Evolutionary conservation across 352 stramenopile genomes (phyloP), one percentile per base, ranked within the genome.

Genomic region (Globisporangium iwayamae): DNA sequence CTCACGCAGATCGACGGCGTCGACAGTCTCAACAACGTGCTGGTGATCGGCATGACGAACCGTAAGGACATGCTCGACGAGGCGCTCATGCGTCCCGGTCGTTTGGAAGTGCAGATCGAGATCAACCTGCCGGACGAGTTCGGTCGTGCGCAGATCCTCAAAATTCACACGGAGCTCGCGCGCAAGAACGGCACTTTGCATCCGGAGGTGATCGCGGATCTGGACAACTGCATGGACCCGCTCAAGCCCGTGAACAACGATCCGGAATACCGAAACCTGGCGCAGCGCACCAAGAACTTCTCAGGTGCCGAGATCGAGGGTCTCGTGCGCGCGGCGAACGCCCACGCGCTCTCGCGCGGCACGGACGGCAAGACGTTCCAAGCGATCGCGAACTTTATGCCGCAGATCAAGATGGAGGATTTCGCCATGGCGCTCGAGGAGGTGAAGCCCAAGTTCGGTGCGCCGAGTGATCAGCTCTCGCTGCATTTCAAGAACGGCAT

Each of bases 31-130:
- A 99, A 99, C 75, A 99, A 99, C 82, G 97, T 99, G 63, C 78
- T 99, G 14, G 85, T 99, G 39, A 99, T 99, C 71, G 98, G 98
- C 51, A 99, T 99, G 97, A 99, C 98, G 22, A 99, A 99, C 78
- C 81, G 98, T 67, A 99, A 99, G 79, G 87, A 94, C 63, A 93
- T 94, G 76, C 79, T 98, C 6, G 96, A 99, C 75, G 96, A 98
- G 78, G 98, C 98, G 18, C 75, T 99, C 20, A 81, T 99, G 62
- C 94, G 98, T 71, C 98, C 98, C 9, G 98, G 98, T n/a, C 93
- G 98, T 71, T 83, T 99, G 0, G 98, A 99, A 73, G 95, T 99
- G 30, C 97, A 99, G 72, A 97, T 99, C 16, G 98, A 99, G 73
- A 99, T 99, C 78, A 98, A 98, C 46, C 74, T 99, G 28, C 98